A percentile compares a stretch with the other conserved stretches of the same genome.
Evolutionary conservation across 2,329 filamentous ascomycete genomes (phyloP).

Genomic region (Lasiodiplodia citricola): DNA sequence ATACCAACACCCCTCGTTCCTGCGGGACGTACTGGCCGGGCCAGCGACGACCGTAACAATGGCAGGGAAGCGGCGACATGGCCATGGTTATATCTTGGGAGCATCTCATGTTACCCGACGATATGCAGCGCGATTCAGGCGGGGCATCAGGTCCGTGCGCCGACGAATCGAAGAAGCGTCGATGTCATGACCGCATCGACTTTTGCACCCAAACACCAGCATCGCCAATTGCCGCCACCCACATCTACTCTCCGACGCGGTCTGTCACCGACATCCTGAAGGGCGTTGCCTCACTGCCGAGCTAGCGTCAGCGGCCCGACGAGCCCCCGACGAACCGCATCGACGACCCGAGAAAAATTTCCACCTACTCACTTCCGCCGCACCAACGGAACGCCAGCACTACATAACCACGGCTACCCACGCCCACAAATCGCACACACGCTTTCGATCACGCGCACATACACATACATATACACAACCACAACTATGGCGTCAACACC

Average conservation of each 20-base stretch:
- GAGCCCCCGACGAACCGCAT: background rate
- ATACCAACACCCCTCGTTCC: too few species aligned
- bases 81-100: too few species aligned
- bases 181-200: conserved; percentile 21
- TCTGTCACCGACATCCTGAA: background rate
- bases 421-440: background rate
- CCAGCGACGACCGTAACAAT: too few species aligned
- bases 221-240: conserved; percentile 6
- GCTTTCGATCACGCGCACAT: background rate
- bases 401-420: background rate
- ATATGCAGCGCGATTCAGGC: background rate
- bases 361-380: background rate
- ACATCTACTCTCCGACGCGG: background rate
- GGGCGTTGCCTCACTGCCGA: background rate
- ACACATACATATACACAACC: background rate
- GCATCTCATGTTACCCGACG: background rate
- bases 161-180: background rate
- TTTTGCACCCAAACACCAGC: background rate
- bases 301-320: background rate
- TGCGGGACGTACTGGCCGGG: too few species aligned
- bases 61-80: background rate
- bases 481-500: conserved; percentile 8
- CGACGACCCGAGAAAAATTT: background rate
- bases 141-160: background rate
- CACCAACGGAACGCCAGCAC: background rate